Evolutionary conservation across 2,329 filamentous ascomycete genomes (phyloP), one percentile per base, ranked within the genome.

Genomic region (Mycogone perniciosa): DNA sequence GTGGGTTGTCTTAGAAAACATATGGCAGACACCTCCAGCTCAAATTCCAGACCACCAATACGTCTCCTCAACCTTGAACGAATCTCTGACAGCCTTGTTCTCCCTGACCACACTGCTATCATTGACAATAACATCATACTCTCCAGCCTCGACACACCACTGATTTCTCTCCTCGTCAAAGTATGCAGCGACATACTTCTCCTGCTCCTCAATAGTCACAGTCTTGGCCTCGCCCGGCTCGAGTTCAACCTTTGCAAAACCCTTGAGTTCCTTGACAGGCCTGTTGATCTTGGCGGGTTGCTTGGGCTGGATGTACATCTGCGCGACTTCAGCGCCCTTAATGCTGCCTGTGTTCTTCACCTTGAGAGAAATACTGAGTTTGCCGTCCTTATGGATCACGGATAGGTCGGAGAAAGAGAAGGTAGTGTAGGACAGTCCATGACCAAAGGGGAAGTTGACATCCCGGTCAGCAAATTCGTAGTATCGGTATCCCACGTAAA

Each of bases 401-500:
- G 64, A 63, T 8, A 84, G 69, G 38, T 76, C 70, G 1, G 73
- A 77, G 57, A 78, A 76, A 7, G 65, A 58, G 64, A 92, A 92
- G 0, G 72, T 81, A 0, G 87, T 90, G 68, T 91, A 93, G 11
- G 84, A 87, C 1, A 93, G 74, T 2, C 89, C 89, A 61, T 89
- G 84, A 9, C 88, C 88, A 63, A 95, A 95, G 51, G 85, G 77
- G 67, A 91, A 93, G 30, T 86, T 76, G 0, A 85, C 80, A 1
- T 76, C 73, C 4, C 81, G 75, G 34, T 82, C 75, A n/a, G 78
- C 75, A 59, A 80, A 84, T 62, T 93, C 88, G 65, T 89, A 93
- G 71, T 84, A 89, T 26, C 87, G 77, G 69, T 93, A 93, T 4
- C 88, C 88, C 35, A 92, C 75, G 64, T 89, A 92, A 42, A 93